Evolutionary conservation across 139 green algal species (phyloP), one percentile per base, ranked within the genome.

Genomic region (Volvox reticuliferus): DNA sequence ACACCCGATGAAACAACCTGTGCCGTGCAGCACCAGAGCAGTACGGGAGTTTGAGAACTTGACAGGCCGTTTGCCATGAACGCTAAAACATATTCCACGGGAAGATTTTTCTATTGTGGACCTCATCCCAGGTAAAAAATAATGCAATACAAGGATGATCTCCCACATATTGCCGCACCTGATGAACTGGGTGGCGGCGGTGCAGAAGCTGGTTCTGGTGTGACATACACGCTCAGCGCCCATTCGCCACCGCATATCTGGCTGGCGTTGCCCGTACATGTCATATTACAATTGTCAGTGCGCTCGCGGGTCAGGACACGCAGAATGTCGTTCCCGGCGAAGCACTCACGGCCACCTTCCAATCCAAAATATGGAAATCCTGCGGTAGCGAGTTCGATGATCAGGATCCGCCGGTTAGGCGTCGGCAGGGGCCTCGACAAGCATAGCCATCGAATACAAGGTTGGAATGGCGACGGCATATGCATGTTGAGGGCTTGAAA

Each of bases 1-100:
- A 32, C 71, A 79, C 22, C 71, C 71, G 28, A 79, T 79, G 22
- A 36, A 79, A 32, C 71, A 79, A 79, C 71, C 71, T 79, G 71
- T 55, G 44, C 44, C 44, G 44, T 55, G 9, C 44, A 55, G 44
- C 5, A 9, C 9, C 9, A 9, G 44, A 55, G n/a, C n/a, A n/a
- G n/a, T 55, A 55, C 44, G 9, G 9, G 44, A 55, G 5, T 55
- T 55, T 14, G 44, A 55, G 9, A 9, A 55, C 9, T 55, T 55
- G 44, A 5, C 44, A 55, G 44, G 9, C 44, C 44, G 44, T 55
- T 55, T n/a, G n/a, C n/a, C n/a, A n/a, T n/a, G n/a, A n/a, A n/a
- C n/a, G n/a, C n/a, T n/a, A n/a, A n/a, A n/a, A n/a, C n/a, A n/a
- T n/a, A n/a, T n/a, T n/a, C n/a, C n/a, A n/a, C n/a, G n/a, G n/a